Evolutionary conservation across 345 rosid species (phyloP), one percentile per base, ranked within the genome.

Genomic region (Gossypium turneri): DNA sequence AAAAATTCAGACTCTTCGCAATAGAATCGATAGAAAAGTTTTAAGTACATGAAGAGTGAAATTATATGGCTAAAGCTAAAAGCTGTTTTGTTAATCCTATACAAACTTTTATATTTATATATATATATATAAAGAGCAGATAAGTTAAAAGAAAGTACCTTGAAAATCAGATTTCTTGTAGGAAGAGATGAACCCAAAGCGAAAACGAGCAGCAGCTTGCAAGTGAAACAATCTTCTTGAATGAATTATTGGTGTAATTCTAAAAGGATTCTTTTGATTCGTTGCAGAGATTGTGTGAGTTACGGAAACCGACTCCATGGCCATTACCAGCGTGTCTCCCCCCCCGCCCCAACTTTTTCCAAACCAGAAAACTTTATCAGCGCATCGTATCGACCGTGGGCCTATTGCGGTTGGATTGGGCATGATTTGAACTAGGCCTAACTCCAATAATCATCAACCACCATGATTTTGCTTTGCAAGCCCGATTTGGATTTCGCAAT

Each of bases 151-250:
- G 11, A 7, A 24, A 11, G 22, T 80, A 87, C 90, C 90, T 85
- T 83, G 84, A 66, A 79, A 84, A 74, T 83, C 85, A 62, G 84
- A 81, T 76, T 82, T 74, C 67, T 83, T 87, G 8, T 79, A 81
- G 67, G 83, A 81, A 75, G 72, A 77, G 72, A 75, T 61, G 45
- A 55, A 68, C 73, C 80, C 51, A 57, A 62, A 78, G 47, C 59
- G 82, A 64, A 63, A 78, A n/a, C 59, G 78, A 73, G 47, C 55
- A 73, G 47, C 55, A 61, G 57, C 60, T 73, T 67, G 81, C 48
- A 17, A 60, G 2, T 70, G 77, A 73, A 72, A 56, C 7, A 51
- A 68, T 70, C 67, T 77, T 22, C 84, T 66, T 58, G 74, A 24
- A 51, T 47, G 77, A 81, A 76, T 20, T 50, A 44, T 64, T 11